These are phyloP conservation scores for Citrullus colocynthis DNA, from an alignment of 306 rosid genomes.

Conservation along the genomic window DNA sequence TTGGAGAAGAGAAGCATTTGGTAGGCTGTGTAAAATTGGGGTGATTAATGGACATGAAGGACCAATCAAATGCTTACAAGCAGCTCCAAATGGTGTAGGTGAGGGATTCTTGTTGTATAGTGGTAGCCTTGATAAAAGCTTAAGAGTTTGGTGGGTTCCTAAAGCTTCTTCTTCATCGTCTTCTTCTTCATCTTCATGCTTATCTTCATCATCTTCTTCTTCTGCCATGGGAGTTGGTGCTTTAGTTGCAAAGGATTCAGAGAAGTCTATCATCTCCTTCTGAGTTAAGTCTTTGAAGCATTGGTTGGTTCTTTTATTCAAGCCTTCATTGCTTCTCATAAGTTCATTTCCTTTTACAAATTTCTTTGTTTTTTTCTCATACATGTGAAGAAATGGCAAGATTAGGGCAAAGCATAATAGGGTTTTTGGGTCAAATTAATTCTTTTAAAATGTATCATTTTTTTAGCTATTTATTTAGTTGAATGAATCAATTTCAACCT, in stretches of 20 bases:
- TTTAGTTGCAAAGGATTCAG: not conserved
- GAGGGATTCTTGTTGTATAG: constrained; percentile 75
- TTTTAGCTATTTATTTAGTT: too few relatives aligned
- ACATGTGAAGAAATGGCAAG: not conserved
- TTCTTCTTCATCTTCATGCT: not conserved
- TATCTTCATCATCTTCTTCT: not conserved
- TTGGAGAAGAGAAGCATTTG: constrained; percentile 68
- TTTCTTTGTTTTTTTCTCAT: not conserved
- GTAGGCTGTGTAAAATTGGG: constrained; percentile 53
- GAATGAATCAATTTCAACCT: too few relatives aligned
- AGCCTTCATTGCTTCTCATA: not conserved
- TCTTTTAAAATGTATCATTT: not conserved
- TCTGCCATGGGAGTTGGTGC: not conserved
- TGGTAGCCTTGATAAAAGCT: constrained; percentile 81
- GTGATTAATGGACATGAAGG: constrained; percentile 72
- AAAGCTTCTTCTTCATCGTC: not conserved
- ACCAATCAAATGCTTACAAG: constrained; percentile 87
- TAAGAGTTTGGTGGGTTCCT: constrained; percentile 98
- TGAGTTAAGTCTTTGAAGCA: not conserved
- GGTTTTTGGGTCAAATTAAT: not conserved
- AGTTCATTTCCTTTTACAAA: too few relatives aligned
- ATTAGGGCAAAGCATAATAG: not conserved
- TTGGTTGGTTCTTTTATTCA: constrained; percentile 4
- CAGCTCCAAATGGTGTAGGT: constrained; percentile 40
- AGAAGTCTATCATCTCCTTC: not conserved